These are phyloP conservation scores for Ecytonucleospora hepatopenaei DNA, from an alignment of 371 early-diverging fungal genomes.

Conservation along the genomic window DNA sequence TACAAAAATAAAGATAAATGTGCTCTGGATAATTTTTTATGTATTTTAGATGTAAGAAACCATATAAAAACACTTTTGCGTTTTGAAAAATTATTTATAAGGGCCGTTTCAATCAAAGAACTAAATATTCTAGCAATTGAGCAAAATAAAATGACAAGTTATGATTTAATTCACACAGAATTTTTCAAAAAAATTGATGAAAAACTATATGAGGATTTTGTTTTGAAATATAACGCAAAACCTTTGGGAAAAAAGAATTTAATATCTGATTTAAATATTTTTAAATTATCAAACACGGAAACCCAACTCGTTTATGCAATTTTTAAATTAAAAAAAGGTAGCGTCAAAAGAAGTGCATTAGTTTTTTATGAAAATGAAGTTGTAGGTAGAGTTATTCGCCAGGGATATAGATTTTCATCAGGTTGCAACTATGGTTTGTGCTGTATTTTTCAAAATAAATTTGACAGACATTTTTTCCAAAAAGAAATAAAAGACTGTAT, in stretches of 20 bases:
- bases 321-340: conserved; percentile 39
- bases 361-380: conserved; percentile 18
- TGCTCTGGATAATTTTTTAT: conserved; percentile 11
- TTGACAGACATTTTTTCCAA: no score
- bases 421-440: conserved; percentile 33
- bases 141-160: conserved; percentile 29
- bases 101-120: conserved; percentile 46
- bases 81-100: conserved; percentile 29
- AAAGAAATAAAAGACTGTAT: no score
- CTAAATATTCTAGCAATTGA: conserved; percentile 44
- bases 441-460: conserved; percentile 2
- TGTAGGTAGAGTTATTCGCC: conserved; percentile 42
- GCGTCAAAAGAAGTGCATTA: conserved; percentile 15
- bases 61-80: conserved; percentile 20
- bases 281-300: not conserved
- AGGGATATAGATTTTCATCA: conserved; percentile 35
- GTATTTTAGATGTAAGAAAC: conserved; percentile 21
- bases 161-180: conserved; percentile 27
- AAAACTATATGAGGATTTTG: conserved; percentile 3
- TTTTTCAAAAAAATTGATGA: conserved; percentile 31
- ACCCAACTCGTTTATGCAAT: conserved; percentile 3
- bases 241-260: conserved; percentile 37
- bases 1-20: not conserved
- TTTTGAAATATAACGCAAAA: conserved; percentile 36
- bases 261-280: not conserved